Base-by-base conservation (phyloP, 495 filamentous ascomycete species). In the Hypoxylon trugodes region DNA sequence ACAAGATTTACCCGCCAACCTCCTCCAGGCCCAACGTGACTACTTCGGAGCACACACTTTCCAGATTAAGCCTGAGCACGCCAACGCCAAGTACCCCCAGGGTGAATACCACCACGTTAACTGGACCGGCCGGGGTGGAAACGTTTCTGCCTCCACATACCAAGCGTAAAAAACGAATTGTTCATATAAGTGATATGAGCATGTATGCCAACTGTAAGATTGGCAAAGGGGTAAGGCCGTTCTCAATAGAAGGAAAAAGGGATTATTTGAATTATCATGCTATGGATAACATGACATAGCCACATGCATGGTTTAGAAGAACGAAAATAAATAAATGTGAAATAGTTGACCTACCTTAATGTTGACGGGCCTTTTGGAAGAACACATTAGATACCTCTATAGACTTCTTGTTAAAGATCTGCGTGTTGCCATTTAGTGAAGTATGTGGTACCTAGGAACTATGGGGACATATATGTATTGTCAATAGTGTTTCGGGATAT, bases 11-110 rank as follows among this genome's bases (percentile, higher is more conserved):
- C 95, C 95, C 32, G 95, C 95, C 82, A 98, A 98, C 87, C 83
- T 98, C 54, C 84, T 98, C 65, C 95, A 98, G 82, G 95, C 96
- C 32, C 95, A 98, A 84, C 89, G 95, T 81, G 95, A 98, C 77
- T 98, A 98, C 89, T 98, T 98, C 74, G 85, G 95, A 77, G 95
- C 95, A 51, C 95, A 98, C 89, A 98, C 96, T 58, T 98, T 98
- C 91, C 83, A 84, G 70, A 89, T 97, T 84, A 97, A 97, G 91
- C 91, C 95, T 36, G 91, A 97, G 81, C 76, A 68, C 67, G 94
- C 93, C 66, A 93, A 70, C 74, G 86, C 80, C 36, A 94, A 91
- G 79, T 93, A 94, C 83, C 89, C 89, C 56, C 88, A 85, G 74
- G 92, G 88, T 75, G 83, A 92, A 81, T 87, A 98, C 75, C 94